A percentile compares a stretch with the other conserved stretches of the same genome.
Conservation (phyloP, 83 land plant genomes). For the Thuja plicata region DNA sequence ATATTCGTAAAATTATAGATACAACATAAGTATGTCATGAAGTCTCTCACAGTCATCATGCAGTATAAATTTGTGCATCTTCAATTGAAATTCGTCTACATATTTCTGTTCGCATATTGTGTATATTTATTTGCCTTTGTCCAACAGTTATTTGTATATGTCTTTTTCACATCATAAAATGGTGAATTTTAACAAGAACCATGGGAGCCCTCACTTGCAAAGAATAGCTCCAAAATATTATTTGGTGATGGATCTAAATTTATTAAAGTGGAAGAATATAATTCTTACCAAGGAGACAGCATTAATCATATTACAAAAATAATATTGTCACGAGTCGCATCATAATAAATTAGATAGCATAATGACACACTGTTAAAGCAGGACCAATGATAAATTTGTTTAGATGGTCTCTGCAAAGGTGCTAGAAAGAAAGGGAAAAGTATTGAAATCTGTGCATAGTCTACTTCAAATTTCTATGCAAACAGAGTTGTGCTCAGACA, state of each 20-base stretch:
- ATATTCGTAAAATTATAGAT: too few species aligned
- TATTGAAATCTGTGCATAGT: neutral
- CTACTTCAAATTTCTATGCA: neutral
- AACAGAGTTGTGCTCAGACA: neutral
- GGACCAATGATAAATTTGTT: neutral
- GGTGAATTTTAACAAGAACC: neutral
- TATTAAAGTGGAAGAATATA: neutral
- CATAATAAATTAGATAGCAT: neutral
- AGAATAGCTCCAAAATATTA: neutral
- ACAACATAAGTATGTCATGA: neutral
- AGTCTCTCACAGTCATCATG: neutral
- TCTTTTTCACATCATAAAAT: neutral
- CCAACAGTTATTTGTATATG: neutral
- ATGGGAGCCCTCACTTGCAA: neutral
- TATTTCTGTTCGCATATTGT: neutral
- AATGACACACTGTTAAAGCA: neutral
- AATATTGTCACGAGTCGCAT: neutral
- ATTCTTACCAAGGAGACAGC: neutral
- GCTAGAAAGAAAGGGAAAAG: neutral
- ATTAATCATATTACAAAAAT: neutral
- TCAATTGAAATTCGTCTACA: neutral
- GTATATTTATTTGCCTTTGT: neutral
- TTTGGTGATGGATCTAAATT: neutral
- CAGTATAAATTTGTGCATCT: neutral
- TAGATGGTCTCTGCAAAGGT: neutral